Evolutionary conservation across 1,284 basidiomycete species (phyloP).

Genomic region (Tylopilus orsonianus): DNA sequence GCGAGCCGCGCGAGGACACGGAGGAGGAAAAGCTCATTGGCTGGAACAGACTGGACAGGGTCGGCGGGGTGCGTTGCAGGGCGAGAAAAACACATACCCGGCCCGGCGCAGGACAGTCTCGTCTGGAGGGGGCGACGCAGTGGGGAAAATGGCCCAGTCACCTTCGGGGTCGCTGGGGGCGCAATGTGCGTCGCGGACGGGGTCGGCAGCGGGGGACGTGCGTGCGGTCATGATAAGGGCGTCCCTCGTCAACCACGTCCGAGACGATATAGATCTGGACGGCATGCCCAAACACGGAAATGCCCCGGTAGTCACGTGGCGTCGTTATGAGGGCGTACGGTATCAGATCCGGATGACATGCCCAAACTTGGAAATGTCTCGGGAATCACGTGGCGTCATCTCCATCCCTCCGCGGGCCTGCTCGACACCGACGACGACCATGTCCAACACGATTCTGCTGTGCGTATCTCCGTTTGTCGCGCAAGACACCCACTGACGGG

Average conservation of each 20-base stretch:
- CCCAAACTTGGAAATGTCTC: constrained; percentile 10
- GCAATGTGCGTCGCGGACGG: constrained; percentile 2
- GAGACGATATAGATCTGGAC: no score
- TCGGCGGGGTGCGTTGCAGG: background rate
- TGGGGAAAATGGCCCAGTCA: constrained; percentile 19
- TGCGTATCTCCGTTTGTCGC: constrained; percentile 37
- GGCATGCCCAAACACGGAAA: no score
- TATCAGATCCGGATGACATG: background rate
- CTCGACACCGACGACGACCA: constrained; percentile 34
- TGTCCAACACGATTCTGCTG: constrained; percentile 80
- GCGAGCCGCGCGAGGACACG: constrained; percentile 29
- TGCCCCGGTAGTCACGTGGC: no score
- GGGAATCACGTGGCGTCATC: constrained; percentile 21
- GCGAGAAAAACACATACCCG: constrained; percentile 40
- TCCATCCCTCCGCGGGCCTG: constrained; percentile 14
- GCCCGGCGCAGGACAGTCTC: constrained; percentile 49
- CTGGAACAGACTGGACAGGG: constrained; percentile 30
- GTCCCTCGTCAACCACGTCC: no score
- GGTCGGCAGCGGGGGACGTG: constrained; percentile 1
- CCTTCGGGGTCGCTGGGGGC: background rate
- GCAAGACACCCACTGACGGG: constrained; percentile 1
- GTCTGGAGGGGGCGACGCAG: constrained; percentile 30
- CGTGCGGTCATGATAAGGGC: no score
- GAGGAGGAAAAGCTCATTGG: constrained; percentile 38
- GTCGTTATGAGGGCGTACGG: no score